phyloP scores from a whole-genome alignment of 1,284 basidiomycete species.

The Trichosporon inkin region DNA sequence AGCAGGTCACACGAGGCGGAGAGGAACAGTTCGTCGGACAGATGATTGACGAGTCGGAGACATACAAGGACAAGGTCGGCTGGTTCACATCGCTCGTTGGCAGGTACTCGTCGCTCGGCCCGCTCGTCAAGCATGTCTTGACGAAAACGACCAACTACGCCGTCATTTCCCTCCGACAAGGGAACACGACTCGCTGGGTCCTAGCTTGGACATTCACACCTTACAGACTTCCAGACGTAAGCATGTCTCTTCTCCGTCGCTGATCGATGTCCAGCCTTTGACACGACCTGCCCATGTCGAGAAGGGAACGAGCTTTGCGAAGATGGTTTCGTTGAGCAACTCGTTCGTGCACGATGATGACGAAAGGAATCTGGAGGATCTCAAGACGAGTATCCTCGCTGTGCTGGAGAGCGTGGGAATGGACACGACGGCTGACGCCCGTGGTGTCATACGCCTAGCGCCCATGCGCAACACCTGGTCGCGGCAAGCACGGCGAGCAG shows the following conservation, averaged over 20 bases:
- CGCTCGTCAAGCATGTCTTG: constrained; percentile 61
- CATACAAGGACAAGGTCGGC: constrained; percentile 53
- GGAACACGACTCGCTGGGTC: constrained; percentile 82
- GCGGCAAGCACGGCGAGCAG: constrained; percentile 56
- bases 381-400: constrained; percentile 27
- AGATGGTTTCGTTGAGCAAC: constrained; percentile 53
- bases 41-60: constrained; percentile 72
- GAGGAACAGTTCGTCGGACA: constrained; percentile 70
- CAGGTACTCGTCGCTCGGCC: constrained; percentile 67
- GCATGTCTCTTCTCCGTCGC: constrained; percentile 35
- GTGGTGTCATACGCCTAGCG: constrained; percentile 46
- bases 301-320: constrained; percentile 56
- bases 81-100: constrained; percentile 87
- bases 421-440: background rate
- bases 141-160: constrained; percentile 74
- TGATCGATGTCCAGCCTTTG: constrained; percentile 22
- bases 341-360: constrained; percentile 39
- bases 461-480: constrained; percentile 67
- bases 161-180: constrained; percentile 74
- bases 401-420: constrained; percentile 18
- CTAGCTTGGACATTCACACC: constrained; percentile 74
- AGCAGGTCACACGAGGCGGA: constrained; percentile 83
- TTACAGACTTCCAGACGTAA: constrained; percentile 67
- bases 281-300: constrained; percentile 29
- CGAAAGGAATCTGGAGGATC: constrained; percentile 43